Evolutionary conservation across 2,329 filamentous ascomycete genomes (phyloP).

Genomic region (Calonectria pseudoturangicola): DNA sequence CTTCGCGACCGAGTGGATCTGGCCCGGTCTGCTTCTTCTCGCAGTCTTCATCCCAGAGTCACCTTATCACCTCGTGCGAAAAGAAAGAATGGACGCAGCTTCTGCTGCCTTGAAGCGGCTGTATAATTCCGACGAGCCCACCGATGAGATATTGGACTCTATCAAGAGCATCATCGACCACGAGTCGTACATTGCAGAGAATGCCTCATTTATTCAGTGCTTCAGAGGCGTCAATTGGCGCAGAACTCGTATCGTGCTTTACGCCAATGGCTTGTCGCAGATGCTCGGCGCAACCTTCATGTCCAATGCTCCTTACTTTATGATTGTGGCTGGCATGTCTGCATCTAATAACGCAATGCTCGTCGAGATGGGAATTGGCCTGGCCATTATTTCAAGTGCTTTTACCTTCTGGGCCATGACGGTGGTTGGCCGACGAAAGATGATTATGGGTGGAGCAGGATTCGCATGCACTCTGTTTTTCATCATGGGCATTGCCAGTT

Average conservation of each 20-base stretch:
- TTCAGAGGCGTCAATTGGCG: slow-evolving; percentile 28
- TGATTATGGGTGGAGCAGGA: slow-evolving; percentile 10
- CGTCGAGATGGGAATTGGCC: slow-evolving; percentile 19
- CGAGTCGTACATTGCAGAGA: slow-evolving; percentile 7
- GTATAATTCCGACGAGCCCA: neutral
- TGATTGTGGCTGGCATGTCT: slow-evolving; percentile 28
- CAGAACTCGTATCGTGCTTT: slow-evolving; percentile 32
- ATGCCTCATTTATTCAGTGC: neutral
- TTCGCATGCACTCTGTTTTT: slow-evolving; percentile 15
- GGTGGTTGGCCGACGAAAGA: slow-evolving; percentile 7
- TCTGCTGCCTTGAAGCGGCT: neutral
- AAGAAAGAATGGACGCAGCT: neutral
- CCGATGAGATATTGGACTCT: neutral
- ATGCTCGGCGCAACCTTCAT: slow-evolving; percentile 24
- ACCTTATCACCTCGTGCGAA: slow-evolving; percentile 8
- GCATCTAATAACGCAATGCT: slow-evolving; percentile 11
- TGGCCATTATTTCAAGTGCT: slow-evolving; percentile 15
- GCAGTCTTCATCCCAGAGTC: slow-evolving; percentile 12
- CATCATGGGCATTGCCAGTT: slow-evolving; percentile 26
- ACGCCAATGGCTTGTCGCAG: neutral
- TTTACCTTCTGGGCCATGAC: slow-evolving; percentile 19
- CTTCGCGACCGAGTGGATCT: slow-evolving; percentile 23
- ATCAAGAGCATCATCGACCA: slow-evolving; percentile 8
- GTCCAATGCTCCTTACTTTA: slow-evolving; percentile 29
- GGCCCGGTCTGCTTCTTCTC: slow-evolving; percentile 14